Evolutionary conservation across 768 basidiomycete species (phyloP).

Genomic region (Coprinopsis sp.): DNA sequence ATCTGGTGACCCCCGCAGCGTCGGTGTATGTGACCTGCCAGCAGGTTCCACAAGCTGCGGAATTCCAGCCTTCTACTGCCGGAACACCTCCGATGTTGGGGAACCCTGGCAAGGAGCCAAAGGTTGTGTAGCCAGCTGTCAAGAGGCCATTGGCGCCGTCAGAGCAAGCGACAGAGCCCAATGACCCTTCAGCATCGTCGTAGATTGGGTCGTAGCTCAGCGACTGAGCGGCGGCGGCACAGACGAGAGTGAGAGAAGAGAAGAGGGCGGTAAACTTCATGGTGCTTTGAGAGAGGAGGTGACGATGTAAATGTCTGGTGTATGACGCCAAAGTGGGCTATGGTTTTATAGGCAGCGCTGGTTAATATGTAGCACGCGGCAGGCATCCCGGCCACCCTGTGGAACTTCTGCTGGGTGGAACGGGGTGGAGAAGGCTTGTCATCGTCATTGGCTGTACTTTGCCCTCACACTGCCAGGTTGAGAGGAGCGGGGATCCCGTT

Average conservation of each 20-base stretch:
- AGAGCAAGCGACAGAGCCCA: constrained; percentile 42
- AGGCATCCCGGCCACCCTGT: too few species aligned
- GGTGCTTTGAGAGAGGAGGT: too few species aligned
- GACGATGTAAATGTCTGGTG: too few species aligned
- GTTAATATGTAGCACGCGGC: too few species aligned
- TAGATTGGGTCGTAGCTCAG: constrained; percentile 44
- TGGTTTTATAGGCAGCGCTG: too few species aligned
- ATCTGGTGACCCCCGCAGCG: constrained; percentile 23
- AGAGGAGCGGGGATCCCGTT: too few species aligned
- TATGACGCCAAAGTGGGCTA: too few species aligned
- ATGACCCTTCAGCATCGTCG: constrained; percentile 37
- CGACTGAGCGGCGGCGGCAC: constrained; percentile 22
- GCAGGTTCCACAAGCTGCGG: constrained; percentile 52
- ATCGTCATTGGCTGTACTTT: too few species aligned
- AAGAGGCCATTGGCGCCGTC: constrained; percentile 48
- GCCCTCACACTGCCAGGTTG: too few species aligned
- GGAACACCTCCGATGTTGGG: constrained; percentile 55
- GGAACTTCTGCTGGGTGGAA: too few species aligned
- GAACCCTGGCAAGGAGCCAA: constrained; percentile 51
- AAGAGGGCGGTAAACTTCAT: constrained; percentile 30
- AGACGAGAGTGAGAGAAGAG: constrained; percentile 22
- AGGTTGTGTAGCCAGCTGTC: constrained; percentile 41
- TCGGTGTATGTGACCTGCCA: constrained; percentile 51
- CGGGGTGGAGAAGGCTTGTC: too few species aligned
- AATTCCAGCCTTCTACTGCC: constrained; percentile 48